Evolutionary conservation across 345 rosid genomes (phyloP), one percentile per base, ranked within the genome.

Genomic region (Kandelia obovata): DNA sequence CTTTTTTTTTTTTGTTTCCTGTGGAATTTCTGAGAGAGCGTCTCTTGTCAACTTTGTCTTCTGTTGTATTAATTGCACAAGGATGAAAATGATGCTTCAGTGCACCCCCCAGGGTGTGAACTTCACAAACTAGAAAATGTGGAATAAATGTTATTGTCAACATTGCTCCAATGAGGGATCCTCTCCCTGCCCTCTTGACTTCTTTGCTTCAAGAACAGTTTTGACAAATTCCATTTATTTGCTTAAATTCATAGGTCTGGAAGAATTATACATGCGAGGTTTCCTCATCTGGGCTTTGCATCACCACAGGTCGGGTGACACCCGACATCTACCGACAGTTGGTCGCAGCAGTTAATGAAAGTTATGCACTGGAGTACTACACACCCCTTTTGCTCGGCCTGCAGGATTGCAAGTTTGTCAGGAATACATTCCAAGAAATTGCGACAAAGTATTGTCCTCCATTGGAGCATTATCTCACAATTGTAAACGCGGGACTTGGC

Each of bases 301-400:
- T 73, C 31, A 86, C 88, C 1, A 76, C 69, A n/a, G 99, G 99
- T 53, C 90, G 99, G 79, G 84, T 92, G 76, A 95, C 90, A 2
- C 99, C 88, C 1, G 84, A 71, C 19, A 73, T 70, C 26, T 89
- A 85, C 65, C 16, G 25, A 34, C 90, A 95, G 79, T 68, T 95
- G 65, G 86, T 82, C 37, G 86, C 89, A 49, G 99, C 99, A 0
- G 90, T 95, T 25, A 85, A 74, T 8, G 94, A 95, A 74, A 85
- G 87, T 81, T 92, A 86, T 53, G 99, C 97, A 7, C 89, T 95
- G 4, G 83, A 86, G 86, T 86, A 88, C 71, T 95, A 95, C 70
- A 78, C 99, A 15, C 99, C 99, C 1, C 86, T 89, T 15, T n/a
- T 95, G 71, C 96, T 95, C 20, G 85, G 88, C 80, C 92, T 95